phyloP scores from a whole-genome alignment of 306 rosid genomes.

The Morella rubra region DNA sequence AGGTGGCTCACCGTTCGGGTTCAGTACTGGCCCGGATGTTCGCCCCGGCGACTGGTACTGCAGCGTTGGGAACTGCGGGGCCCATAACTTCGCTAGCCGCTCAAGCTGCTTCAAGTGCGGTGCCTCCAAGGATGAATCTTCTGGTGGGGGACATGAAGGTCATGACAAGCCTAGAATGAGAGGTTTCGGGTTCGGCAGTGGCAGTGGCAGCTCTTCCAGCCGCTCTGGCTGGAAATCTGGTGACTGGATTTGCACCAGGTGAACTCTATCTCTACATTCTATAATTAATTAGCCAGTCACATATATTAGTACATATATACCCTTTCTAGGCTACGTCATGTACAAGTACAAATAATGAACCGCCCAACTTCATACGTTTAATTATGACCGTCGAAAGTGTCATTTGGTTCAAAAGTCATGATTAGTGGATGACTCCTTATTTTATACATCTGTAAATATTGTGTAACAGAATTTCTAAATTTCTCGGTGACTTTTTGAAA shows the following conservation, averaged over 20 bases:
- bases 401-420: too few species aligned
- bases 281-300: too few species aligned
- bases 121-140: conserved; percentile 63
- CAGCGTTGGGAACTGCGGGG: conserved; percentile 68
- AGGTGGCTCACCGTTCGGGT: conserved; percentile 51
- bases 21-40: conserved; percentile 82
- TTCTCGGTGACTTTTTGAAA: background rate
- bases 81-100: conserved; percentile 93
- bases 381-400: too few species aligned
- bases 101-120: conserved; percentile 93
- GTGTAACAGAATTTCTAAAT: background rate
- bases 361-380: too few species aligned
- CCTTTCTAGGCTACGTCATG: too few species aligned
- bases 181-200: conserved; percentile 38
- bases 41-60: conserved; percentile 97
- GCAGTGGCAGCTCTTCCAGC: conserved; percentile 36
- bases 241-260: conserved; percentile 92
- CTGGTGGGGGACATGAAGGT: conserved; percentile 38
- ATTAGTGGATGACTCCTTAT: background rate
- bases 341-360: too few species aligned
- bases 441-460: background rate
- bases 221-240: conserved; percentile 92
- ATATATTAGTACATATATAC: too few species aligned
- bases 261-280: background rate
- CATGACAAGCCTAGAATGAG: conserved; percentile 49